Evolutionary conservation across 2,329 filamentous ascomycete genomes (phyloP).

Genomic region (Coniochaeta ligniaria): DNA sequence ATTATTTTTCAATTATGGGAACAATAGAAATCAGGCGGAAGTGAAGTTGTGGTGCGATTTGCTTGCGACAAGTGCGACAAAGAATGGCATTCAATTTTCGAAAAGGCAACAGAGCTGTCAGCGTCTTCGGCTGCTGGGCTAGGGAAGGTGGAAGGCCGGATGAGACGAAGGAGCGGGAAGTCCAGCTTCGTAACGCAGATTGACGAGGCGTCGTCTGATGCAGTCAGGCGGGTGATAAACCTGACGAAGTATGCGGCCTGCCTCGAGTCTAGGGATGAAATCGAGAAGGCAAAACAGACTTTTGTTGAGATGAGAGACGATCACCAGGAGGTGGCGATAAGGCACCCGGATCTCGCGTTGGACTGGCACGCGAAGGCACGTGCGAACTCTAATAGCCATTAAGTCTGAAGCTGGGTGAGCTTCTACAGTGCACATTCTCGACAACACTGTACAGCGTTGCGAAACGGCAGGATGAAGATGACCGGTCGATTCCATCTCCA

Average conservation of each 20-base stretch:
- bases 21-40: background rate
- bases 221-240: background rate
- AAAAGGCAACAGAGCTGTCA: background rate
- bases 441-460: background rate
- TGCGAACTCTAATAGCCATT: background rate
- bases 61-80: background rate
- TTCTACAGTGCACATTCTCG: background rate
- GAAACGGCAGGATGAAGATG: too few relatives aligned
- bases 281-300: background rate
- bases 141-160: background rate
- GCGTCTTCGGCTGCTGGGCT: background rate
- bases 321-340: slow-evolving; percentile 1
- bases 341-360: background rate
- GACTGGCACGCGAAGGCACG: background rate
- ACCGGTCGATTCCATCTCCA: too few relatives aligned
- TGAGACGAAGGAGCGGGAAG: background rate
- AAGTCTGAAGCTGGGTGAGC: background rate
- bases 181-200: background rate
- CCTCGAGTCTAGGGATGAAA: background rate
- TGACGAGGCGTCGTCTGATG: background rate
- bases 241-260: background rate
- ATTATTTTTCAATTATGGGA: background rate
- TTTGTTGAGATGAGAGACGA: background rate
- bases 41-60: background rate
- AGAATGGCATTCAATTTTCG: background rate